These are phyloP conservation scores for Cubamyces sp. DNA, from an alignment of 768 basidiomycete genomes.

Conservation along the genomic window DNA sequence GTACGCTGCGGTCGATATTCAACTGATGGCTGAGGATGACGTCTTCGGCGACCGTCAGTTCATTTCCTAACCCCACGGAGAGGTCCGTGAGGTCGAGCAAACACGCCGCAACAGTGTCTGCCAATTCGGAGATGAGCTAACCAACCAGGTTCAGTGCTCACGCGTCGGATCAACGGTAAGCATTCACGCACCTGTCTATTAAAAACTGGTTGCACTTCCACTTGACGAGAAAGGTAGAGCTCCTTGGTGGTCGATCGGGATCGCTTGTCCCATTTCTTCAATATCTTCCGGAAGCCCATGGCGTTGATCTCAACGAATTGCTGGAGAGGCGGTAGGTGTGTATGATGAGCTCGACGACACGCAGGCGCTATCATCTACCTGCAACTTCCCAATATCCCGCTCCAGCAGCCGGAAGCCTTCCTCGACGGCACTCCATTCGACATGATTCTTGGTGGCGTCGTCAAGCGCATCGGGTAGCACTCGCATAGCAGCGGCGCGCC, in stretches of 20 bases:
- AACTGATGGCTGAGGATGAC: slow-evolving; percentile 72
- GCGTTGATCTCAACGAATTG: slow-evolving; percentile 98
- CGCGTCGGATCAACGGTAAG: neutral
- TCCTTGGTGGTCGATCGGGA: slow-evolving; percentile 96
- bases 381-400: slow-evolving; percentile 91
- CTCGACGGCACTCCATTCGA: slow-evolving; percentile 95
- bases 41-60: slow-evolving; percentile 77
- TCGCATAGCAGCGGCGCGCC: slow-evolving; percentile 78
- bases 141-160: neutral
- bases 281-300: slow-evolving; percentile 93
- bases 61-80: slow-evolving; percentile 74
- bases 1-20: slow-evolving; percentile 57
- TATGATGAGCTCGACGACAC: slow-evolving; percentile 12
- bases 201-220: slow-evolving; percentile 98
- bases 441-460: slow-evolving; percentile 63
- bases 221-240: slow-evolving; percentile 92
- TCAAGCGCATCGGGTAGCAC: slow-evolving; percentile 70
- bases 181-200: slow-evolving; percentile 77
- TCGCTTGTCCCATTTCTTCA: slow-evolving; percentile 98
- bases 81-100: slow-evolving; percentile 80
- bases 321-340: slow-evolving; percentile 44
- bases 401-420: slow-evolving; percentile 96
- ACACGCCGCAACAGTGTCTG: slow-evolving; percentile 88
- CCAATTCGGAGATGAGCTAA: slow-evolving; percentile 92
- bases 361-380: slow-evolving; percentile 55